These are phyloP conservation scores for Vigna hirtella DNA, from an alignment of 306 rosid species.

Conservation along the genomic window DNA sequence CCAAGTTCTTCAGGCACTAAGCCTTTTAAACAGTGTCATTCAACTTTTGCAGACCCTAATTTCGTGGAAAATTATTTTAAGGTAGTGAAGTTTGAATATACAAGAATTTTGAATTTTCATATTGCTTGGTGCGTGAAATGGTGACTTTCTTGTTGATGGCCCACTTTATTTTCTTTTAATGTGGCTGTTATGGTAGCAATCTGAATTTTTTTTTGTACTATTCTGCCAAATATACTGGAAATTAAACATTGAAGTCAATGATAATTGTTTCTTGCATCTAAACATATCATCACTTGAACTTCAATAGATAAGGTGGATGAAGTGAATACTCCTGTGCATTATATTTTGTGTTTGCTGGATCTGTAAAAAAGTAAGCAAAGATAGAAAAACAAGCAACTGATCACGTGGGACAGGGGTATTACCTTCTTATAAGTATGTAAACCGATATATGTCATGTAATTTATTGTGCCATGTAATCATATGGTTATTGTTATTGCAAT, in stretches of 20 bases:
- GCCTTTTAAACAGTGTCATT: constrained; percentile 66
- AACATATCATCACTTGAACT: neutral
- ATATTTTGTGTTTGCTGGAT: constrained; percentile 4
- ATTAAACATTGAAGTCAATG: constrained; percentile 1
- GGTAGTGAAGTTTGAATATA: constrained; percentile 54
- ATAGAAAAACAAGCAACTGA: neutral
- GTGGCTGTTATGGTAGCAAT: neutral
- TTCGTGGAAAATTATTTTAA: constrained; percentile 95
- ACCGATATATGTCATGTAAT: neutral
- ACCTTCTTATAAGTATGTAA: constrained; percentile 22
- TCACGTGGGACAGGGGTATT: neutral
- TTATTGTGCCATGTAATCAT: constrained; percentile 12
- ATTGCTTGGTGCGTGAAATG: constrained; percentile 24
- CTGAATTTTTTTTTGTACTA: constrained; percentile 27
- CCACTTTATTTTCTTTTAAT: constrained; percentile 4
- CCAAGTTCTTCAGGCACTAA: constrained; percentile 50
- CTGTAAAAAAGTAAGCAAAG: constrained; percentile 25
- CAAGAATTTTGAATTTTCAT: constrained; percentile 23
- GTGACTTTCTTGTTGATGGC: constrained; percentile 20
- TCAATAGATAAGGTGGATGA: constrained; percentile 34
- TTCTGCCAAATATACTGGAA: constrained; percentile 22
- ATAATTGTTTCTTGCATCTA: constrained; percentile 7
- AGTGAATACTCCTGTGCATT: constrained; percentile 3
- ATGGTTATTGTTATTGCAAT: constrained; percentile 2
- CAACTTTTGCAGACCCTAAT: constrained; percentile 76